Conservation (phyloP, 2,329 filamentous ascomycete genomes). For the Pestalotiopsis sp. region DNA sequence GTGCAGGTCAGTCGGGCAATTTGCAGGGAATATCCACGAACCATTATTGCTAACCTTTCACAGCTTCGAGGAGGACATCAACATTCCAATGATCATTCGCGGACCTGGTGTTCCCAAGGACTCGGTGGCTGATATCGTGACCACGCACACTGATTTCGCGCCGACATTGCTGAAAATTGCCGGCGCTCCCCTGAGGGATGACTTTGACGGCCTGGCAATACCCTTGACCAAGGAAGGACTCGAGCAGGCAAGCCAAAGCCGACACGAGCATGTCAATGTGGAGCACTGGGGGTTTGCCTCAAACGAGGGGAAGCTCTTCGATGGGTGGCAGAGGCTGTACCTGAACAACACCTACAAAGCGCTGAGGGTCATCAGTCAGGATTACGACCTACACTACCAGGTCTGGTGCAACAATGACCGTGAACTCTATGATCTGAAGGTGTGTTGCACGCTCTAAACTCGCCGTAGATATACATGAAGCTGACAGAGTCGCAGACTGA, state of each 20-base stretch:
- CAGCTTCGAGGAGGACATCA: slow-evolving; percentile 58
- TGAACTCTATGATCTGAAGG: slow-evolving; percentile 53
- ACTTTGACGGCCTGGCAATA: slow-evolving; percentile 59
- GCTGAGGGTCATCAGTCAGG: slow-evolving; percentile 44
- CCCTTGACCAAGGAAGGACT: slow-evolving; percentile 24
- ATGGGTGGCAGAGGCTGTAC: slow-evolving; percentile 23
- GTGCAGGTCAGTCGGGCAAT: slow-evolving; percentile 29
- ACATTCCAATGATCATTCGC: slow-evolving; percentile 56
- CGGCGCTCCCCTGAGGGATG: slow-evolving; percentile 39
- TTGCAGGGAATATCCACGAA: too few relatives aligned
- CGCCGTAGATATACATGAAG: neutral
- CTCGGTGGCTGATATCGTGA: slow-evolving; percentile 43
- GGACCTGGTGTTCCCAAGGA: slow-evolving; percentile 51
- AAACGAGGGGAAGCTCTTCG: slow-evolving; percentile 30
- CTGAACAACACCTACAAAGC: slow-evolving; percentile 56
- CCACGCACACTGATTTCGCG: slow-evolving; percentile 63
- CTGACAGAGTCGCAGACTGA: slow-evolving; percentile 17
- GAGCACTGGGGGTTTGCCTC: slow-evolving; percentile 44
- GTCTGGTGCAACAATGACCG: slow-evolving; percentile 58
- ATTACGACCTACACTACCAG: slow-evolving; percentile 47
- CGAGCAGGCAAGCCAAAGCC: slow-evolving; percentile 17
- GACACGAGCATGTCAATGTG: slow-evolving; percentile 48
- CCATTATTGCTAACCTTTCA: slow-evolving; percentile 40
- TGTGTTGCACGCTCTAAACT: slow-evolving; percentile 38
- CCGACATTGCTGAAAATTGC: slow-evolving; percentile 56